Base-by-base conservation (phyloP, 257 asterid genomes). In the Forsythia viridissima region DNA sequence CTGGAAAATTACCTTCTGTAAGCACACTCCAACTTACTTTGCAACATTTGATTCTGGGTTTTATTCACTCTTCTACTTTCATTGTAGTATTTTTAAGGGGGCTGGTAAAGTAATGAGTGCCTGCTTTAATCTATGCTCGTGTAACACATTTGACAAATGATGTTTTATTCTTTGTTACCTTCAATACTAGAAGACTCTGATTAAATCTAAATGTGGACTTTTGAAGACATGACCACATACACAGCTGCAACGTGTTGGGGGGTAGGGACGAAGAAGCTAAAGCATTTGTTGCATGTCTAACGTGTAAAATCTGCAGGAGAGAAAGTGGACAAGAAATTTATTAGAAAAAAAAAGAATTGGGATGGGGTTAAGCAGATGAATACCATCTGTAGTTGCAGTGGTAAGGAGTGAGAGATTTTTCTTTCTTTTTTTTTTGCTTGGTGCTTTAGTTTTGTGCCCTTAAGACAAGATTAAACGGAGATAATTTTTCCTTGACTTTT, bases 1-100 rank as follows among this genome's bases (percentile, higher is more conserved):
- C 91, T 8, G 90, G 88, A 84, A 84, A 86, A 79, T 59, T 79
- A 79, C 75, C 76, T 84, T 74, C 85, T 82, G 88, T 82, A 74
- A 87, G 90, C 76, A 71, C 77, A 38, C 78, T 41, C 41, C 77
- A 79, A 20, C 42, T 86, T 75, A 79, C 46, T 77, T 70, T 74
- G 83, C 86, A 83, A 88, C 20, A 68, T 66, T 63, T 57, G 72
- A 51, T 76, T 79, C 65, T 68, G 48, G 30, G 12, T 71, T 79
- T 68, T 55, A 15, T 79, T 82, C 43, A 77, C 41, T 72, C 71
- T 77, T n/a, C 79, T 42, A 15, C 66, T 66, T 66, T 48, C 57
- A 65, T 70, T 11, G 36, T 39, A 76, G 57, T 79, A 44, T 48
- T 51, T 39, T 40, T 59, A 1, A 61, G 59, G 21, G 69, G 37